Conservation (phyloP, 352 stramenopile genomes). For the Globisporangium viniferum region DNA sequence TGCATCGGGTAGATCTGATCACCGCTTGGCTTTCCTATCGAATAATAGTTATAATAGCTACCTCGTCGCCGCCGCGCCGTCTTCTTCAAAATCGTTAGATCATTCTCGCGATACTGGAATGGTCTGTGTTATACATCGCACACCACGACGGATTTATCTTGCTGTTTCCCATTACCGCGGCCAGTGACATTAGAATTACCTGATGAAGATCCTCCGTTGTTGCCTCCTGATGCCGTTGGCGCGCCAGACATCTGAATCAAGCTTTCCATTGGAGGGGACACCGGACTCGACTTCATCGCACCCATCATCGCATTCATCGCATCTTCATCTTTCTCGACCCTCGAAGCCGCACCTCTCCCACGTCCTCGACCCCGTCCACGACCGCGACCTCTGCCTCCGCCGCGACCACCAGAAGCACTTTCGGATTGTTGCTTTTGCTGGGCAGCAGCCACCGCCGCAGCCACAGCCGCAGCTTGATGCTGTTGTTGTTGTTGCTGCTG, state of each 20-base stretch:
- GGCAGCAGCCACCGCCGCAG: conserved; percentile 8
- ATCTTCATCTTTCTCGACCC: conserved; percentile 29
- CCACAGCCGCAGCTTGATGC: conserved; percentile 18
- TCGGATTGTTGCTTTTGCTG: conserved; percentile 17
- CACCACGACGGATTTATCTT: conserved; percentile 21
- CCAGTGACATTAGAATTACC: conserved; percentile 14
- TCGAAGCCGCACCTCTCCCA: conserved; percentile 9
- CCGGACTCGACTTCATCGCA: conserved; percentile 25
- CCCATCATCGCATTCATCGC: conserved; percentile 13
- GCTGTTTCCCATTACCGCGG: conserved; percentile 14
- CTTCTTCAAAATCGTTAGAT: conserved; percentile 16
- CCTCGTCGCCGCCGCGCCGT: conserved; percentile 7
- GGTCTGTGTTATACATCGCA: conserved; percentile 23
- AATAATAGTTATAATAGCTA: conserved; percentile 26
- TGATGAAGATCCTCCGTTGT: conserved; percentile 12
- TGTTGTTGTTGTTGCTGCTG: conserved; percentile 36
- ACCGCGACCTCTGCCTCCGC: conserved; percentile 9
- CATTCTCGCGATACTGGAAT: conserved; percentile 13
- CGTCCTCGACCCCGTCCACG: conserved; percentile 17
- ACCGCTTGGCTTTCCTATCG: conserved; percentile 8
- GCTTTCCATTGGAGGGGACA: conserved; percentile 32
- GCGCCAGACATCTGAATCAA: conserved; percentile 29
- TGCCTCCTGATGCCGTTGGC: conserved; percentile 4
- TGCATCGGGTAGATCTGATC: conserved; percentile 6
- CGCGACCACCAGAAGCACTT: conserved; percentile 1